Conservation (phyloP, 129 eudicot species). For the Escallonia rubra region DNA sequence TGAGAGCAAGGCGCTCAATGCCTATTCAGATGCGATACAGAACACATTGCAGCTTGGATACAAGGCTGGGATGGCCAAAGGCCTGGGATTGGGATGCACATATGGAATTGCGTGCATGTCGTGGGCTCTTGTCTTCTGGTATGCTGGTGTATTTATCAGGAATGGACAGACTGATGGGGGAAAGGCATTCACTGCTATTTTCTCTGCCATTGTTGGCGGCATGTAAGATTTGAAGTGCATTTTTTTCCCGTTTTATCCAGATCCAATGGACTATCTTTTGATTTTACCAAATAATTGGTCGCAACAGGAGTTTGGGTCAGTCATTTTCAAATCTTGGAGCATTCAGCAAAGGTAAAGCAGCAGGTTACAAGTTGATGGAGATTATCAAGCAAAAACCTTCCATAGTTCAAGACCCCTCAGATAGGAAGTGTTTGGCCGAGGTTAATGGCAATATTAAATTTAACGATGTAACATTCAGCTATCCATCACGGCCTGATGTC, state of each 20-base stretch:
- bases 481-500: conserved; percentile 96
- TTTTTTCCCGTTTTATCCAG: neutral
- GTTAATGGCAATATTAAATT: conserved; percentile 88
- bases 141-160: conserved; percentile 92
- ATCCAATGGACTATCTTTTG: neutral
- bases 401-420: conserved; percentile 51
- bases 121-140: conserved; percentile 99
- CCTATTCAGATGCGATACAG: conserved; percentile 93
- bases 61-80: conserved; percentile 99
- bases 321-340: conserved; percentile 98
- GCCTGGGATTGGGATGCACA: conserved; percentile 93
- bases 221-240: conserved; percentile 53
- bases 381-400: conserved; percentile 83
- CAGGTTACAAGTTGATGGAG: conserved; percentile 92
- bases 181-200: conserved; percentile 91
- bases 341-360: conserved; percentile 94
- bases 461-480: conserved; percentile 81
- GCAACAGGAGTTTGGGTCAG: conserved; percentile 97
- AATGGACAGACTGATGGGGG: conserved; percentile 98
- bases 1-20: conserved; percentile 77
- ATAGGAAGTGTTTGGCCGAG: conserved; percentile 59
- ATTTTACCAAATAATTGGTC: conserved; percentile 11
- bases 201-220: conserved; percentile 99
- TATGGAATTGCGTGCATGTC: conserved; percentile 99
- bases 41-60: conserved; percentile 91